Base-by-base conservation (phyloP, 352 stramenopile species). In the Globisporangium okanoganense region DNA sequence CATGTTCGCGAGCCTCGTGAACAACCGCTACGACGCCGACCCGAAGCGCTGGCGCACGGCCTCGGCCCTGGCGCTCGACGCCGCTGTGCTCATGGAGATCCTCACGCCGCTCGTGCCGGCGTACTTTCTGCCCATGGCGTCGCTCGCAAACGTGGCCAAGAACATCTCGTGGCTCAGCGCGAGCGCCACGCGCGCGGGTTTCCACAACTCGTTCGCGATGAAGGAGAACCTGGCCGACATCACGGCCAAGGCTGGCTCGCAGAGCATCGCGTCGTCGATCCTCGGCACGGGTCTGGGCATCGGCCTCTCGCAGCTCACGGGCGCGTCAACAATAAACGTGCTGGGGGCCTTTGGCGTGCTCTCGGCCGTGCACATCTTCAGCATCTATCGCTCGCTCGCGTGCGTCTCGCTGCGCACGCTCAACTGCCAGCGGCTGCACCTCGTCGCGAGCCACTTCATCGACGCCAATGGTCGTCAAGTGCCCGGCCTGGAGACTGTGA, bases 131-230 rank as follows among this genome's bases (percentile, higher is more conserved):
- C 75, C 90, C 8, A 84, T 98, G 62, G 91, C 90, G 8, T 92
- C 86, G 35, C 64, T 96, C 22, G 86, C 85, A 40, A 96, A 96
- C 67, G 76, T 91, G 18, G 94, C 92, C 38, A 99, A 99, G 75
- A 99, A 99, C 74, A 88, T 99, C 58, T 94, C 90, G 29, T 99
- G 94, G 79, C 78, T 99, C 31, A 94, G 94, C 35, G 93, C 94
- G 0, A 97, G 84, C 71, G 97, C 96, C 38, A 98, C 89, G 58
- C 80, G 94, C 22, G 97, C 96, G 3, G 88, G 88, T 7, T 95
- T 99, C 59, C 95, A 99, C 75, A 95, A 97, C 67, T 93, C 92
- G 40, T 91, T 99, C 25, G 79, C 90, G 20, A 71, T 82, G 29
- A 66, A 68, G 43, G 83, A 92, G 53, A 99, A 98, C 76, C 78